A percentile compares a stretch with the other conserved stretches of the same genome.
Evolutionary conservation across 352 stramenopile species (phyloP).

Genomic region (Globisporangium heterothallicum): DNA sequence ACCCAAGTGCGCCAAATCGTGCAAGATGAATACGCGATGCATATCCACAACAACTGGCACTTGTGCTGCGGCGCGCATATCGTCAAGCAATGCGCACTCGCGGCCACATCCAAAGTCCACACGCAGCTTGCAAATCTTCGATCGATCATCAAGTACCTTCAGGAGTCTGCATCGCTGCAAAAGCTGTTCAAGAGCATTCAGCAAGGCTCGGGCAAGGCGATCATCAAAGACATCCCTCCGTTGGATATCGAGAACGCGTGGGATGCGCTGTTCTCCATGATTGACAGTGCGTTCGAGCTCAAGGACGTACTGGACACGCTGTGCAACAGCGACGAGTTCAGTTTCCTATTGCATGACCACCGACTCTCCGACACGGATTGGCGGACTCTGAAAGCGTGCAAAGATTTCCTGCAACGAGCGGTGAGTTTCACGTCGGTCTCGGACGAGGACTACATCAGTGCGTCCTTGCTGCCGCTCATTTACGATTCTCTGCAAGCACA

Average conservation of each 20-base stretch:
- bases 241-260: slow-evolving; percentile 6
- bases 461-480: slow-evolving; percentile 11
- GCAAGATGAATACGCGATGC: background rate
- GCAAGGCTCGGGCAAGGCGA: background rate
- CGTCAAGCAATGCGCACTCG: slow-evolving; percentile 1
- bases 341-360: background rate
- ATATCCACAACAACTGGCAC: slow-evolving; percentile 2
- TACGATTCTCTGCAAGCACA: slow-evolving; percentile 13
- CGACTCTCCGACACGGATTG: slow-evolving; percentile 3
- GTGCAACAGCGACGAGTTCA: slow-evolving; percentile 3
- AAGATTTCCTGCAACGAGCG: slow-evolving; percentile 6
- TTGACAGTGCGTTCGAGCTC: slow-evolving; percentile 5
- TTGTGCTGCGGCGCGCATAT: slow-evolving; percentile 7
- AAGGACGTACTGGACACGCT: slow-evolving; percentile 2
- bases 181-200: slow-evolving; percentile 3
- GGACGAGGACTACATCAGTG: slow-evolving; percentile 5
- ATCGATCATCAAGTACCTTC: slow-evolving; percentile 1
- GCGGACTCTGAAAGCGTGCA: slow-evolving; percentile 6
- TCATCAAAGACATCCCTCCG: background rate
- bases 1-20: background rate
- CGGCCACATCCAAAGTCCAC: background rate
- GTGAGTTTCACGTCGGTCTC: slow-evolving; percentile 1
- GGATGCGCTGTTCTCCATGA: slow-evolving; percentile 7
- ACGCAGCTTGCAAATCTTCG: slow-evolving; percentile 1
- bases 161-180: slow-evolving; percentile 4